Evolutionary conservation across 176 grass and related monocot species (phyloP).

Genomic region (Carex pumila): DNA sequence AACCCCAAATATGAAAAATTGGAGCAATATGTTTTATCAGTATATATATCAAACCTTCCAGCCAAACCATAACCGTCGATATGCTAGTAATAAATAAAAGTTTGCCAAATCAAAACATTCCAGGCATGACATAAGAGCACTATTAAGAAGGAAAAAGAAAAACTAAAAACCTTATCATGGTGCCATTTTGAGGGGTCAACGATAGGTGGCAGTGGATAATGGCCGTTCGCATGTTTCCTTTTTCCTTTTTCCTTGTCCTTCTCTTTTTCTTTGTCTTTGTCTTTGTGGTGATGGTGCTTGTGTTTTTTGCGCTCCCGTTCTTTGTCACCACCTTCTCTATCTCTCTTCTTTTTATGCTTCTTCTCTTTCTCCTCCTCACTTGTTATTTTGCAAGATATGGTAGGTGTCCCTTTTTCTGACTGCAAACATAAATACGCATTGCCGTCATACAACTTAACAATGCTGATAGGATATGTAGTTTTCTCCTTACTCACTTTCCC

Average conservation of each 20-base stretch:
- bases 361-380: constrained; percentile 21
- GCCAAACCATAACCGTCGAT: neutral
- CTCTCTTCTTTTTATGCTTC: constrained; percentile 26
- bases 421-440: neutral
- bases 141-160: neutral
- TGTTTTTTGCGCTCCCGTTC: constrained; percentile 24
- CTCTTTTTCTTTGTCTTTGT: constrained; percentile 12
- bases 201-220: neutral
- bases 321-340: constrained; percentile 17
- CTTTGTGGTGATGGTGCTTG: constrained; percentile 23
- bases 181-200: neutral
- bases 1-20: neutral
- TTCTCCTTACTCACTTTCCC: neutral
- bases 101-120: neutral
- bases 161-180: neutral
- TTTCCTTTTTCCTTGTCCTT: constrained; percentile 16
- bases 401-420: constrained; percentile 27
- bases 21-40: neutral
- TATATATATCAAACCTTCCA: neutral
- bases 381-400: constrained; percentile 25
- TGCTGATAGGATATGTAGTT: neutral
- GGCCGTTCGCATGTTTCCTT: constrained; percentile 16
- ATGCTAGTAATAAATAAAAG: neutral
- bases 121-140: neutral
- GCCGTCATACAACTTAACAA: neutral